Percentiles rank a stretch among this genome's conserved stretches.
These are phyloP conservation scores for Chrysoporthe deuterocubensis DNA, from an alignment of 2,329 filamentous ascomycete species.

Conservation along the genomic window DNA sequence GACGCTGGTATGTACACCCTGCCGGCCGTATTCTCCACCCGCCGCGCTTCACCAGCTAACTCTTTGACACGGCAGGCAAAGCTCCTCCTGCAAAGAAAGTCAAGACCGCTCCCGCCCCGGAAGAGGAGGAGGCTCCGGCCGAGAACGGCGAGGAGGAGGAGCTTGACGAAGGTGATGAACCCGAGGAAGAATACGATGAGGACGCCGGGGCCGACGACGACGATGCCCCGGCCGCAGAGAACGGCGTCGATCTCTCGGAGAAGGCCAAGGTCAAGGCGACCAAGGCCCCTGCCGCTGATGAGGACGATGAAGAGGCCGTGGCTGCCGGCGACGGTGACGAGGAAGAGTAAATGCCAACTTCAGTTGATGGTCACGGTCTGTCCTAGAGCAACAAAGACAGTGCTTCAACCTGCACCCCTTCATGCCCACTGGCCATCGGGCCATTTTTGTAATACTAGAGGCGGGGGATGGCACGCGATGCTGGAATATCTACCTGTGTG, in stretches of 20 bases:
- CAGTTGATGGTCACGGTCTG: background rate
- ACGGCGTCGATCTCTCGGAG: slow-evolving; percentile 27
- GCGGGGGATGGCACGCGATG: background rate
- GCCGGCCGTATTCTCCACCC: background rate
- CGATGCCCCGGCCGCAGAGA: slow-evolving; percentile 10
- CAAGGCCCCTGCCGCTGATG: slow-evolving; percentile 37
- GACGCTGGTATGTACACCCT: slow-evolving; percentile 40
- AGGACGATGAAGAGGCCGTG: slow-evolving; percentile 39
- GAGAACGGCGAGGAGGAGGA: slow-evolving; percentile 31
- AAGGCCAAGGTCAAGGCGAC: slow-evolving; percentile 31
- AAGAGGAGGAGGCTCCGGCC: slow-evolving; percentile 31
- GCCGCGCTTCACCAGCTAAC: background rate
- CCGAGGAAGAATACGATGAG: slow-evolving; percentile 32
- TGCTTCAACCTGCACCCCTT: slow-evolving; percentile 1
- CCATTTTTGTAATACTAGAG: slow-evolving; percentile 7
- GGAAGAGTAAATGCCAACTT: slow-evolving; percentile 31
- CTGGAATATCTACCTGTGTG: slow-evolving; percentile 1
- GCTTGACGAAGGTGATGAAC: slow-evolving; percentile 29
- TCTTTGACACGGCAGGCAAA: slow-evolving; percentile 35
- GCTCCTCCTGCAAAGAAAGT: slow-evolving; percentile 56
- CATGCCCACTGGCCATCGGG: background rate
- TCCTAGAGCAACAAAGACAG: background rate
- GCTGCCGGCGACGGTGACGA: slow-evolving; percentile 39
- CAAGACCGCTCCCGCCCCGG: slow-evolving; percentile 46
- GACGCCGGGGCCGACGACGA: slow-evolving; percentile 34